A percentile compares a stretch with the other conserved stretches of the same genome.
phyloP scores from a whole-genome alignment of 2,329 filamentous ascomycete species.

The Colletotrichum spinosum region DNA sequence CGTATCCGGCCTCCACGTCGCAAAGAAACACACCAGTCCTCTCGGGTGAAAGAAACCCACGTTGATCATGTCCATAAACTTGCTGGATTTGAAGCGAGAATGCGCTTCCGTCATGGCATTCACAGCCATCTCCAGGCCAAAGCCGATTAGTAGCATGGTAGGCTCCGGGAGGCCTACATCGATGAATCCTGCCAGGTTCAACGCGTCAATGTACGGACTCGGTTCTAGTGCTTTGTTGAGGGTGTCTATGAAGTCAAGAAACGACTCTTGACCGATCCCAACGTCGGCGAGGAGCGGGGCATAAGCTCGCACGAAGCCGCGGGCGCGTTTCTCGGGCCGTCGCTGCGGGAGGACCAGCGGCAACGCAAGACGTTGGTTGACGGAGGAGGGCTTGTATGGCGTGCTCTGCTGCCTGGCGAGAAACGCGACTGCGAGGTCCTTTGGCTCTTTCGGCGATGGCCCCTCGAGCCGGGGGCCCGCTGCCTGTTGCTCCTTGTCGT shows the following conservation, averaged over 20 bases:
- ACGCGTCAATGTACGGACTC: slow-evolving; percentile 50
- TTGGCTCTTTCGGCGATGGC: background rate
- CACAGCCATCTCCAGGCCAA: slow-evolving; percentile 56
- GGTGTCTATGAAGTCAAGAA: slow-evolving; percentile 60
- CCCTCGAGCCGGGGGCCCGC: background rate
- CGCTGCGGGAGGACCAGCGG: slow-evolving; percentile 65
- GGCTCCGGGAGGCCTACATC: slow-evolving; percentile 52
- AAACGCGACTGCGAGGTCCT: slow-evolving; percentile 13
- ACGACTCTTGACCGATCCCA: slow-evolving; percentile 60
- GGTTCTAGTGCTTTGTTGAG: slow-evolving; percentile 55
- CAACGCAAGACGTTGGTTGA: slow-evolving; percentile 44
- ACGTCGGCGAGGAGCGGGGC: slow-evolving; percentile 58
- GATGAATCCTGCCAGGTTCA: slow-evolving; percentile 54
- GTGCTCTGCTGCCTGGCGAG: slow-evolving; percentile 1
- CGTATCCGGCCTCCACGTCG: slow-evolving; percentile 62
- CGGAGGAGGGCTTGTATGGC: accelerated
- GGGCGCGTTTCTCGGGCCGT: slow-evolving; percentile 57
- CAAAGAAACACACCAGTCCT: slow-evolving; percentile 62
- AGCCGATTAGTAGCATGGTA: slow-evolving; percentile 55
- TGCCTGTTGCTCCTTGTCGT: background rate
- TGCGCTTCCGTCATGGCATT: slow-evolving; percentile 54
- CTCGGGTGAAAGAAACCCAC: slow-evolving; percentile 66
- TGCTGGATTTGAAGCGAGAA: slow-evolving; percentile 57
- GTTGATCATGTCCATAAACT: slow-evolving; percentile 67
- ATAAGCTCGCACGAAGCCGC: slow-evolving; percentile 66